Base-by-base conservation (phyloP, 495 filamentous ascomycete species). In the Aspergillus cavernicola region DNA sequence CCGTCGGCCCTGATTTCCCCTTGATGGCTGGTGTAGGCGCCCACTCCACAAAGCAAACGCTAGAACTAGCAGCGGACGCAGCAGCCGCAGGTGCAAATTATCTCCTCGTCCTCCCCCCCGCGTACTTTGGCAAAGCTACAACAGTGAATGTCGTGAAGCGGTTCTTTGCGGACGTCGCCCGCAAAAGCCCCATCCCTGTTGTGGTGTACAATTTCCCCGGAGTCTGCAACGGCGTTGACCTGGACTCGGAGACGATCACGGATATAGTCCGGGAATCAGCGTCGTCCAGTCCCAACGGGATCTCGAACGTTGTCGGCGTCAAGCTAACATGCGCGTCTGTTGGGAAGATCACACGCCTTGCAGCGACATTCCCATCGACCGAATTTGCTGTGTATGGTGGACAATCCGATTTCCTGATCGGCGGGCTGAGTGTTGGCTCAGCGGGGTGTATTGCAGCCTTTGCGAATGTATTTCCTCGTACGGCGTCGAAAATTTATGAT, bases 151-250 rank as follows among this genome's bases (percentile, higher is more conserved):
- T 87, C 28, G 71, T 89, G 4, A 72, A 76, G 52, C 67, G 64
- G 5, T 89, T 88, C 65, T 89, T 78, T 52, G 69, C 65, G 18
- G 79, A 85, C 20, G 74, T 89, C 0, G 82, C 80, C 4, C 56
- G 52, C 10, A 63, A 72, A 42, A 66, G 62, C 6, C 66, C 77
- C 6, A 61, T 88, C 10, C 84, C 82, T 0, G 74, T 88, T 33
- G 74, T 89, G 6, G 58, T 88, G 6, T 88, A 88, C 61, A 88
- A 89, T 59, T 88, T 88, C 69, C 85, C 85, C 0, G 84, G 76
- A 4, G 85, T 88, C 11, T 86, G 83, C 64, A 88, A 88, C 53
- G 85, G 85, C 11, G 70, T 90, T 0, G 86, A 89, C 53, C 60
- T 88, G 26, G 82, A 85, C 57, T 85, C 80, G 2, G 81, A 81